Base-by-base conservation (phyloP, 2,329 filamentous ascomycete species). In the Cercospora zeae-maydis region DNA sequence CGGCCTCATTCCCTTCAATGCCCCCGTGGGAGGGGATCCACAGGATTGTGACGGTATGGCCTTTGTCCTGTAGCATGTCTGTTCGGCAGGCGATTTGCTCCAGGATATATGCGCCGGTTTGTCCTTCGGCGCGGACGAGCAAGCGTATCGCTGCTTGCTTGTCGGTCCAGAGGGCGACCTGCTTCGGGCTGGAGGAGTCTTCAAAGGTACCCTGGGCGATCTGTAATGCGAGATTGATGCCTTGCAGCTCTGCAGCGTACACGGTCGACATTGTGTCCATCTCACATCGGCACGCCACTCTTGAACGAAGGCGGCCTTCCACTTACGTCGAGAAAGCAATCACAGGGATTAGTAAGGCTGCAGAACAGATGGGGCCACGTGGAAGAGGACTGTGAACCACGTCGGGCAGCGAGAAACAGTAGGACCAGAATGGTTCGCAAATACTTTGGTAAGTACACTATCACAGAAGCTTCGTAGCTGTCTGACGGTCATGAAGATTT, bases 231-330 rank as follows among this genome's bases (percentile, higher is more conserved):
- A 37, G 53, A 33, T 36, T 39, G 14, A 56, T 56, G 24, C 53
- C 53, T 39, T 56, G 33, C n/a, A 56, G 53, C 53, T 56, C 53
- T 56, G 33, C 16, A 21, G 16, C 33, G 33, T 56, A 56, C 13
- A 56, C 33, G 8, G 53, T 56, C 14, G 53, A 56, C 2, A 39
- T 33, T 19, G 31, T 30, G 16, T 39, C 53, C 9, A 33, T 52
- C n/a, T 21, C 45, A n/a, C n/a, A n/a, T n/a, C n/a, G n/a, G n/a
- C n/a, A n/a, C n/a, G n/a, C n/a, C n/a, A n/a, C n/a, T n/a, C n/a
- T n/a, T n/a, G n/a, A n/a, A n/a, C n/a, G n/a, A n/a, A n/a, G n/a
- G n/a, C n/a, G n/a, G n/a, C n/a, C n/a, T n/a, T n/a, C n/a, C n/a
- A n/a, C n/a, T n/a, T n/a, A n/a, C n/a, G n/a, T n/a, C n/a, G n/a